These are phyloP conservation scores for Blastobotrys serpentis DNA, from an alignment of 1,139 yeast genomes.

Conservation along the genomic window DNA sequence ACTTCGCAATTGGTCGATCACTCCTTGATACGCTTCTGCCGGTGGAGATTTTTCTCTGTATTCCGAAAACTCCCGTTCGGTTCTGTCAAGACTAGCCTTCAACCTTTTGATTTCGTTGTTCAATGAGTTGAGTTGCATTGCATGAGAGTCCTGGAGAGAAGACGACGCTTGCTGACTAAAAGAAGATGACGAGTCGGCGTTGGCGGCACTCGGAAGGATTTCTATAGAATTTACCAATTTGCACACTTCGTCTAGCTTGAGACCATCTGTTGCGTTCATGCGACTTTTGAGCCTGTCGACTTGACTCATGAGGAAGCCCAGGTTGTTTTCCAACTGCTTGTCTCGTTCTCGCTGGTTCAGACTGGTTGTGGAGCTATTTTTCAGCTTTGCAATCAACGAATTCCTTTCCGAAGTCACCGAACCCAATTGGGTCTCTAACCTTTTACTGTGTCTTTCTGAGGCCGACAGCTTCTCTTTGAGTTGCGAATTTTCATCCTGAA, in stretches of 20 bases:
- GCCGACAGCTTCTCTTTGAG: constrained; percentile 5
- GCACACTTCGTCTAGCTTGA: constrained; percentile 2
- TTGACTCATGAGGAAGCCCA: constrained; percentile 5
- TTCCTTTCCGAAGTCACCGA: constrained; percentile 6
- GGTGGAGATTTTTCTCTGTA: constrained; percentile 1
- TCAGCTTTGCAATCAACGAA: neutral
- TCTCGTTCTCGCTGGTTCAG: neutral
- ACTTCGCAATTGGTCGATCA: constrained; percentile 3
- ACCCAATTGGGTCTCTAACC: neutral
- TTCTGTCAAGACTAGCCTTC: neutral
- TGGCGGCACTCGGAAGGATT: neutral
- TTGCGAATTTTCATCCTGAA: constrained; percentile 2
- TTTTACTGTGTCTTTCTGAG: constrained; percentile 1
- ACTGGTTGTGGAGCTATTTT: neutral
- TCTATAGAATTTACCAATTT: neutral
- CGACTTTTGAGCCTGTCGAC: constrained; percentile 1
- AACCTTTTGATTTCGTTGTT: constrained; percentile 3
- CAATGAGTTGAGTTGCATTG: neutral
- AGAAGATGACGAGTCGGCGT: neutral
- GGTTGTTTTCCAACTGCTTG: neutral
- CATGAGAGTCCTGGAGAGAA: neutral
- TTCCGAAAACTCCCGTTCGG: neutral
- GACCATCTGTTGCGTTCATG: neutral
- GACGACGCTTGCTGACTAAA: neutral
- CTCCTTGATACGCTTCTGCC: constrained; percentile 6